A percentile compares a stretch with the other conserved stretches of the same genome.
These are phyloP conservation scores for Fomitopsis pinicola DNA, from an alignment of 1,284 basidiomycete species.

Conservation along the genomic window DNA sequence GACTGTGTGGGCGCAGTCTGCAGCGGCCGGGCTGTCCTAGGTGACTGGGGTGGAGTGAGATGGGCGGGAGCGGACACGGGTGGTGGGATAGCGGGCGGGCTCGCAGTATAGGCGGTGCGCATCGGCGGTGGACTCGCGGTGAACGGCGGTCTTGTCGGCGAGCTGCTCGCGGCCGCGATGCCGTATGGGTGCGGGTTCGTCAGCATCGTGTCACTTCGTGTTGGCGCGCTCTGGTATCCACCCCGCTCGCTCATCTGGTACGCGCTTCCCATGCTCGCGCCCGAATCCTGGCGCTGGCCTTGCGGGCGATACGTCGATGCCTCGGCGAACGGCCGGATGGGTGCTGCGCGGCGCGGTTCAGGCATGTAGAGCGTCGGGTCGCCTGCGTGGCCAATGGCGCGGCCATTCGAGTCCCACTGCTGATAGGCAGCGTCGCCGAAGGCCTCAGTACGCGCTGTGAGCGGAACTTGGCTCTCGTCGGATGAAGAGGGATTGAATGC, in stretches of 20 bases:
- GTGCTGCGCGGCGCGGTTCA: conserved; percentile 6
- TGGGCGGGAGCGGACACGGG: not conserved
- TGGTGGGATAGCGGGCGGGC: not conserved
- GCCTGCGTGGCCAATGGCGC: conserved; percentile 30
- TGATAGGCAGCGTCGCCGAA: conserved; percentile 23
- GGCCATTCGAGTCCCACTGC: conserved; percentile 33
- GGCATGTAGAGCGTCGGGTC: conserved; percentile 11
- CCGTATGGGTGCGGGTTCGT: conserved; percentile 2
- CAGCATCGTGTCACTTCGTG: not conserved
- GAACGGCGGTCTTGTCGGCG: not conserved
- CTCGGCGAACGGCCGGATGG: conserved; percentile 1
- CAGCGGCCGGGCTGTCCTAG: not conserved
- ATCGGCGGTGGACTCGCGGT: not conserved
- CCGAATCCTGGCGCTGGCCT: not conserved
- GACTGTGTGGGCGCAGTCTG: not conserved
- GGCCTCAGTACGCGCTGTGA: conserved; percentile 25
- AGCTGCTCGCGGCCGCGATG: not conserved
- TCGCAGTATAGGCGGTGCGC: not conserved
- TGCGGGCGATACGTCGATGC: conserved; percentile 8
- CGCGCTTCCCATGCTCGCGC: not conserved
- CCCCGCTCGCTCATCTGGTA: conserved; percentile 4
- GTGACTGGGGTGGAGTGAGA: not conserved
- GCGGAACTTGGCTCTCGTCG: conserved; percentile 35
- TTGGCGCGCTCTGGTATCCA: not conserved
- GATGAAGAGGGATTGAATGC: conserved; percentile 33